Evolutionary conservation across 306 rosid genomes (phyloP).

Genomic region (Cucumis cinereus): DNA sequence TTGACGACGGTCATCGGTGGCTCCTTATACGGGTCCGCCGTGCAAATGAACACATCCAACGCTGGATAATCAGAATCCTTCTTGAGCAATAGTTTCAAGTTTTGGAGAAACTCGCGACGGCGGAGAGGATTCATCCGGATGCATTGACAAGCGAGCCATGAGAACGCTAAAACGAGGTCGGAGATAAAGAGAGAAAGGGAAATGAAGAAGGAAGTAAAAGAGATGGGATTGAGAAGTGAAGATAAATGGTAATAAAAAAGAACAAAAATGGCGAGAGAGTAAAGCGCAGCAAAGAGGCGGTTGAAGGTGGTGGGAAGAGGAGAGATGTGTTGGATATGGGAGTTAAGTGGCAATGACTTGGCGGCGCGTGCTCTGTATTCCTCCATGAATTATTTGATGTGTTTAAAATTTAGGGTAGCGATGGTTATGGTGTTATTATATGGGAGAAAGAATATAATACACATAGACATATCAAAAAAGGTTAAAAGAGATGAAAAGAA

Average conservation of each 20-base stretch:
- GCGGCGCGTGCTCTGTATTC: neutral
- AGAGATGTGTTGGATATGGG: constrained; percentile 4
- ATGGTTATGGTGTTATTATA: neutral
- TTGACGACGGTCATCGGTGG: constrained; percentile 33
- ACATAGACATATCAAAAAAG: too few species aligned
- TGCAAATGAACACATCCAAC: constrained; percentile 39
- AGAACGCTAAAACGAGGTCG: constrained; percentile 20
- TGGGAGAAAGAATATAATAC: too few species aligned
- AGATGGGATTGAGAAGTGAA: constrained; percentile 3
- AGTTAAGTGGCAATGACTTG: neutral
- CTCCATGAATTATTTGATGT: neutral
- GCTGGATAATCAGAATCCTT: constrained; percentile 14
- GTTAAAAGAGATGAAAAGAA: too few species aligned
- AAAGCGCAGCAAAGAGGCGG: constrained; percentile 21
- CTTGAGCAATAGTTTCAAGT: neutral
- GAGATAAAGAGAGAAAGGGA: constrained; percentile 23
- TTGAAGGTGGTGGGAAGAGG: constrained; percentile 1
- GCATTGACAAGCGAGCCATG: constrained; percentile 14
- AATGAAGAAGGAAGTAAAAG: constrained; percentile 9
- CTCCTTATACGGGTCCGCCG: constrained; percentile 43
- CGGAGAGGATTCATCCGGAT: constrained; percentile 19
- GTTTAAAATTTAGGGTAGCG: neutral
- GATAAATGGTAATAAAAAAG: constrained; percentile 18
- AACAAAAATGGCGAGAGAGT: constrained; percentile 14
- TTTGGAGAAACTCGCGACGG: constrained; percentile 20